A percentile compares a stretch with the other conserved stretches of the same genome.
These are phyloP conservation scores for Coemansia sp. DNA, from an alignment of 192 early-diverging fungal genomes.

Conservation along the genomic window DNA sequence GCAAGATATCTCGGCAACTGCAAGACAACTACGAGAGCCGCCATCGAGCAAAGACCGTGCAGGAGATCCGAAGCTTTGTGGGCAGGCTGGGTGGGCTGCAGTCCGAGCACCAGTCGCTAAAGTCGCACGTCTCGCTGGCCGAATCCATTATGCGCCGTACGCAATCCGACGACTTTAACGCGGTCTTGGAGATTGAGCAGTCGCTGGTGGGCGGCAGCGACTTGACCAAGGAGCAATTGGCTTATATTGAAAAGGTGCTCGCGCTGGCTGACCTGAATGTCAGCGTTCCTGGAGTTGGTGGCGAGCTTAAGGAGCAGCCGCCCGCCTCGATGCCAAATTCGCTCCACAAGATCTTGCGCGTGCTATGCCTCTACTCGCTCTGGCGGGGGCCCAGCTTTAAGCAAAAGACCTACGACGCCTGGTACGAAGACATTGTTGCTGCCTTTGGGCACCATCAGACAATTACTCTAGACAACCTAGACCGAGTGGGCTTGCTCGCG, in stretches of 20 bases:
- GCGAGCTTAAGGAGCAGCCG: constrained; percentile 18
- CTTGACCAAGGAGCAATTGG: constrained; percentile 22
- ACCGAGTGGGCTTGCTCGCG: constrained; percentile 65
- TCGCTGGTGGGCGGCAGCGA: constrained; percentile 42
- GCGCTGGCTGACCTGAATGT: constrained; percentile 84
- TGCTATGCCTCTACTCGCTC: constrained; percentile 84
- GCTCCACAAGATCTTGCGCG: constrained; percentile 69
- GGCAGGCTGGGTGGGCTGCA: constrained; percentile 82
- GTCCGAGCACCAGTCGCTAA: constrained; percentile 84
- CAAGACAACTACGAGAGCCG: constrained; percentile 89
- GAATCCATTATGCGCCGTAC: constrained; percentile 84
- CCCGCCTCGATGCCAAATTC: constrained; percentile 25
- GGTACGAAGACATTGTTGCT: constrained; percentile 84
- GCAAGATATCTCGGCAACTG: constrained; percentile 81
- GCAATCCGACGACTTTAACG: constrained; percentile 80
- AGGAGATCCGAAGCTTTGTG: constrained; percentile 93
- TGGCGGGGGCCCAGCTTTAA: constrained; percentile 80
- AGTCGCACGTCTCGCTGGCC: constrained; percentile 59
- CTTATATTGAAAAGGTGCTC: constrained; percentile 78
- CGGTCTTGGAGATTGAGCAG: constrained; percentile 88
- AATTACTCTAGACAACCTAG: constrained; percentile 82
- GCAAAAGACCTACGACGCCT: constrained; percentile 78
- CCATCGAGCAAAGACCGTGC: constrained; percentile 88
- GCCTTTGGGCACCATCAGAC: constrained; percentile 93
- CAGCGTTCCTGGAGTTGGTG: constrained; percentile 54